Conservation (phyloP, 169 alveolate genomes). For the Nephromyces sp. region DNA sequence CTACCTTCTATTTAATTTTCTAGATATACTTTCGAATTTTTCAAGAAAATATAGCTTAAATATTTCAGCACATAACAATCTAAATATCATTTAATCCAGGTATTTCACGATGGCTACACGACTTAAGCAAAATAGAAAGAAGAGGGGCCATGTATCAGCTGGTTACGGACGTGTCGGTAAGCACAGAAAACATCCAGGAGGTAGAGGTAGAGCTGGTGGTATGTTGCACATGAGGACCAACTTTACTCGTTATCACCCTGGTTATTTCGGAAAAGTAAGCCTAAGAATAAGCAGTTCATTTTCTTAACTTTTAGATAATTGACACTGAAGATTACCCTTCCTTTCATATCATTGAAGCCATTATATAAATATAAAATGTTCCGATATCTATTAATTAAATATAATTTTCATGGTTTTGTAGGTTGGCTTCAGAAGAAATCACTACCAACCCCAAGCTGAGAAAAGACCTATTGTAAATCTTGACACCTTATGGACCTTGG, state of each 20-base stretch:
- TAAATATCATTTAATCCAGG: no score
- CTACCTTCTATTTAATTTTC: no score
- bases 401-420: slow-evolving; percentile 1
- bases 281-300: not conserved
- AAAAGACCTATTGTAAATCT: slow-evolving; percentile 82
- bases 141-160: slow-evolving; percentile 95
- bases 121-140: slow-evolving; percentile 88
- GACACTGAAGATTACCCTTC: no score
- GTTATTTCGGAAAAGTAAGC: slow-evolving; percentile 91
- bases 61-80: no score
- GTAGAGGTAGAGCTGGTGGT: slow-evolving; percentile 98
- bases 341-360: slow-evolving; percentile 14
- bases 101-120: slow-evolving; percentile 68
- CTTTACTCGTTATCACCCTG: slow-evolving; percentile 92
- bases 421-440: slow-evolving; percentile 97
- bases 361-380: slow-evolving; percentile 20
- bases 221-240: slow-evolving; percentile 87
- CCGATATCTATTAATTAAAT: not conserved
- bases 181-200: slow-evolving; percentile 99
- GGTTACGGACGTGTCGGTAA: slow-evolving; percentile 99
- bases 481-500: slow-evolving; percentile 88
- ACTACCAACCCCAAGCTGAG: slow-evolving; percentile 73
- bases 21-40: no score
- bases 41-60: no score
- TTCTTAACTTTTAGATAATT: no score